These are phyloP conservation scores for Phytophthora pinifolia DNA, from an alignment of 352 stramenopile species.

Conservation along the genomic window DNA sequence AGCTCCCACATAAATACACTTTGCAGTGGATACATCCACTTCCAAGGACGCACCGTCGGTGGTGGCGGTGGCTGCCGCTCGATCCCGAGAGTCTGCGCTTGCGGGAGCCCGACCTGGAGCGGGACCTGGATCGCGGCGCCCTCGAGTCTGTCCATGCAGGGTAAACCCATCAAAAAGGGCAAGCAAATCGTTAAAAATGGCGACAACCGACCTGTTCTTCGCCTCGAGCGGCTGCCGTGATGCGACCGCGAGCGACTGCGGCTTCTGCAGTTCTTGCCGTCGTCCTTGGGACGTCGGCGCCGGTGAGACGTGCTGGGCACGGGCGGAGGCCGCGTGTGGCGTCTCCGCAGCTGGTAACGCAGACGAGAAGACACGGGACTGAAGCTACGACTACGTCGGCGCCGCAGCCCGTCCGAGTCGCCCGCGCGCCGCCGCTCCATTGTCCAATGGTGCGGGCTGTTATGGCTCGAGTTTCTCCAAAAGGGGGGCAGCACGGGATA, in stretches of 20 bases:
- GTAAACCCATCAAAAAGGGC: constrained; percentile 3
- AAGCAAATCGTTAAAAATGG: not conserved
- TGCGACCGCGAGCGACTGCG: constrained; percentile 26
- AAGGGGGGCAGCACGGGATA: constrained; percentile 7
- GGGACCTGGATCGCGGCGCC: constrained; percentile 26
- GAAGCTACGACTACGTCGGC: constrained; percentile 31
- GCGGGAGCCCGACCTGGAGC: constrained; percentile 35
- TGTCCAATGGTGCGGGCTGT: constrained; percentile 3
- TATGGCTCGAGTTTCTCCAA: constrained; percentile 10
- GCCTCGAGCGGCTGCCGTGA: constrained; percentile 27
- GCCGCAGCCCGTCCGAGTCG: constrained; percentile 10
- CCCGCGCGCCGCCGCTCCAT: constrained; percentile 34
- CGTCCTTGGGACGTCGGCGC: constrained; percentile 20
- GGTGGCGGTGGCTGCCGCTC: constrained; percentile 23
- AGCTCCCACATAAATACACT: too few relatives aligned
- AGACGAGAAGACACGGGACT: constrained; percentile 42
- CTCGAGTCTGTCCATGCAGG: constrained; percentile 22
- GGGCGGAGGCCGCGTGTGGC: constrained; percentile 15
- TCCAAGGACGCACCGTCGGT: constrained; percentile 19
- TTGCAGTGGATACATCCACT: not conserved
- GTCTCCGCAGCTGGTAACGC: constrained; percentile 30
- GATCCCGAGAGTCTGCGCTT: constrained; percentile 29
- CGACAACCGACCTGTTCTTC: constrained; percentile 22
- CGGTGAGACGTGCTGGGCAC: constrained; percentile 16
- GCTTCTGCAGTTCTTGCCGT: constrained; percentile 20